Evolutionary conservation across 169 alveolate species (phyloP).

Genomic region (Eimeria maxima): DNA sequence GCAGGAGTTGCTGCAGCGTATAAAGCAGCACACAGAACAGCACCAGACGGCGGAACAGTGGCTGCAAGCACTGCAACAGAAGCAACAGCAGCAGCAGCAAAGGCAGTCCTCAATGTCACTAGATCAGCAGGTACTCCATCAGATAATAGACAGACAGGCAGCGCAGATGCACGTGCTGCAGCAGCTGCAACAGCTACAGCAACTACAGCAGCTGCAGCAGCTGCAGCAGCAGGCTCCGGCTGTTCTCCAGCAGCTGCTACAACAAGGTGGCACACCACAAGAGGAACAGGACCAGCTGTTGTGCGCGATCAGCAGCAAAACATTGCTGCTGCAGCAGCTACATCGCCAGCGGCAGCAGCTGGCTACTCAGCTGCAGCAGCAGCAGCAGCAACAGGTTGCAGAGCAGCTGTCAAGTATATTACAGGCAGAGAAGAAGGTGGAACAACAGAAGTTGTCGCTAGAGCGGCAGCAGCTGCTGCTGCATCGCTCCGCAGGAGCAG

Average conservation of each 20-base stretch:
- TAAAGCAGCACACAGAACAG: not conserved
- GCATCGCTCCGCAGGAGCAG: not conserved
- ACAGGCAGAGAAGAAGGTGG: not conserved
- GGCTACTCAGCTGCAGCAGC: slow-evolving; percentile 20
- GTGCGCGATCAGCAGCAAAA: slow-evolving; percentile 4
- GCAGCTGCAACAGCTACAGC: too few species aligned
- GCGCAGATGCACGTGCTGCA: too few species aligned
- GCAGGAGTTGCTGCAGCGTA: slow-evolving; percentile 39
- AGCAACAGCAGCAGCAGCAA: not conserved
- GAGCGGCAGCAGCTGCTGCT: not conserved
- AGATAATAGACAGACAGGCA: too few species aligned
- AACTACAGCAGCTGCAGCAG: too few species aligned
- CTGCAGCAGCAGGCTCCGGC: too few species aligned
- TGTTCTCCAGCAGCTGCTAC: slow-evolving; percentile 10
- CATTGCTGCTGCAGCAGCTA: not conserved
- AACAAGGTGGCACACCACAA: slow-evolving; percentile 5
- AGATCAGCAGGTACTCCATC: slow-evolving; percentile 10
- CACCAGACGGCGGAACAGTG: not conserved
- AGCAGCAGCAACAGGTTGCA: slow-evolving; percentile 9
- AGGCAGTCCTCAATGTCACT: not conserved
- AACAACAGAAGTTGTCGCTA: not conserved
- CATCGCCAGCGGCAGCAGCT: slow-evolving; percentile 45
- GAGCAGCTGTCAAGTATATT: slow-evolving; percentile 10
- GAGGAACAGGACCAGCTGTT: slow-evolving; percentile 15
- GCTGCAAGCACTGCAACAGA: not conserved